These are phyloP conservation scores for Sugiyamaella pinicola DNA, from an alignment of 1,139 yeast genomes.

Conservation along the genomic window DNA sequence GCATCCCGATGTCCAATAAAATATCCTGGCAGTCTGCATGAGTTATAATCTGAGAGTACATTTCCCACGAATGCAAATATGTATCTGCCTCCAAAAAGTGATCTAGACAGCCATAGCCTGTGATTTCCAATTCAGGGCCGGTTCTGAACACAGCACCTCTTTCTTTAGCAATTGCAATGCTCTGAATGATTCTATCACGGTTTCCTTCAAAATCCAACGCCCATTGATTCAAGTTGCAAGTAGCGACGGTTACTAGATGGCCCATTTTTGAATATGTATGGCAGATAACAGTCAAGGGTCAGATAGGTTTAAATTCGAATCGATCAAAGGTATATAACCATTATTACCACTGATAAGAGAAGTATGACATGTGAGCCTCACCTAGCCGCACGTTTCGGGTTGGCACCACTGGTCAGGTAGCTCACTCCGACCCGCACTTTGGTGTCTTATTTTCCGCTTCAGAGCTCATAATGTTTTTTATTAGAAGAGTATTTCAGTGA, in stretches of 20 bases:
- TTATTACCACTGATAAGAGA: too few relatives aligned
- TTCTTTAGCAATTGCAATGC: constrained; percentile 73
- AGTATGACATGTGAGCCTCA: too few relatives aligned
- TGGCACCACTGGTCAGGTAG: too few relatives aligned
- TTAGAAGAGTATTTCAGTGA: too few relatives aligned
- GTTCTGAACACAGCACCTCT: constrained; percentile 82
- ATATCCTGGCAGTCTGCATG: constrained; percentile 72
- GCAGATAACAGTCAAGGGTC: background rate
- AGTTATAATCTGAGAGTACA: constrained; percentile 73
- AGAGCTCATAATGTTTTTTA: too few relatives aligned
- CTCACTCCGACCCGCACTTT: too few relatives aligned
- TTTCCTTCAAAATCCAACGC: constrained; percentile 98
- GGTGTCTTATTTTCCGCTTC: too few relatives aligned
- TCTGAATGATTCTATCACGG: constrained; percentile 81
- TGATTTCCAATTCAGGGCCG: constrained; percentile 94
- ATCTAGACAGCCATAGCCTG: constrained; percentile 92
- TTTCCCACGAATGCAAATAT: constrained; percentile 91
- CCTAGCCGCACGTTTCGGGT: too few relatives aligned
- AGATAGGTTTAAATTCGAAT: too few relatives aligned
- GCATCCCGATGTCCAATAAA: constrained; percentile 90
- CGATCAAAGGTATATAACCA: too few relatives aligned
- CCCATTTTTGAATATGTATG: constrained; percentile 45
- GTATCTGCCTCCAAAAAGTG: constrained; percentile 91
- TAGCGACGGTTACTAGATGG: constrained; percentile 57
- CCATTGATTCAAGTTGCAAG: constrained; percentile 90